Evolutionary conservation across 2,329 filamentous ascomycete genomes (phyloP).

Genomic region (Drechslerella dactyloides): DNA sequence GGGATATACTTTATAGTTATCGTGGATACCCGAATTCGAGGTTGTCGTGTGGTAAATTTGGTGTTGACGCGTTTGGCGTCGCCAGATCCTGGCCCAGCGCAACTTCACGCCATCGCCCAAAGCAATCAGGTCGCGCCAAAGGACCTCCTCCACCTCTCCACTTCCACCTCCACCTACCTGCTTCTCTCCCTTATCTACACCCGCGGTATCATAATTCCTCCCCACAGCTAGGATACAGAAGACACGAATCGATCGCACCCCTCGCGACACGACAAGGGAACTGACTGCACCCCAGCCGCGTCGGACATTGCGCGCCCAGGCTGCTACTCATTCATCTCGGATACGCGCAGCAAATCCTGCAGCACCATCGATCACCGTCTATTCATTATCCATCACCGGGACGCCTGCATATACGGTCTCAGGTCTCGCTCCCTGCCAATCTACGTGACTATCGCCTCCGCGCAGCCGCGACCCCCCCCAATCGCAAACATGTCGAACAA

Average conservation of each 20-base stretch:
- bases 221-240: slow-evolving; percentile 8
- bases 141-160: slow-evolving; percentile 57
- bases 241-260: neutral
- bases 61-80: slow-evolving; percentile 29
- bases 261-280: slow-evolving; percentile 6
- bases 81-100: slow-evolving; percentile 41
- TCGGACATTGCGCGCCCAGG: neutral
- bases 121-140: slow-evolving; percentile 3
- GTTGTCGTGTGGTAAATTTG: neutral
- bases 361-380: neutral
- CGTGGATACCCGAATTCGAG: neutral
- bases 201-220: slow-evolving; percentile 4
- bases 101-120: slow-evolving; percentile 26
- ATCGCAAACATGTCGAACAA: slow-evolving; percentile 29
- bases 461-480: neutral
- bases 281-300: neutral
- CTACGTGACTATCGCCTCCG: slow-evolving; percentile 3
- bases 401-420: slow-evolving; percentile 18
- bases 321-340: slow-evolving; percentile 9
- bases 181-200: slow-evolving; percentile 7
- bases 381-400: neutral
- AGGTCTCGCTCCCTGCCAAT: slow-evolving; percentile 16
- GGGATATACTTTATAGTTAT: too few species aligned
- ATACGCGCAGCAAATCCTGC: slow-evolving; percentile 40
- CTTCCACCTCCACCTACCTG: too few species aligned